Evolutionary conservation across 2,329 filamentous ascomycete genomes (phyloP).

Genomic region (Paramyrothecium roridum): DNA sequence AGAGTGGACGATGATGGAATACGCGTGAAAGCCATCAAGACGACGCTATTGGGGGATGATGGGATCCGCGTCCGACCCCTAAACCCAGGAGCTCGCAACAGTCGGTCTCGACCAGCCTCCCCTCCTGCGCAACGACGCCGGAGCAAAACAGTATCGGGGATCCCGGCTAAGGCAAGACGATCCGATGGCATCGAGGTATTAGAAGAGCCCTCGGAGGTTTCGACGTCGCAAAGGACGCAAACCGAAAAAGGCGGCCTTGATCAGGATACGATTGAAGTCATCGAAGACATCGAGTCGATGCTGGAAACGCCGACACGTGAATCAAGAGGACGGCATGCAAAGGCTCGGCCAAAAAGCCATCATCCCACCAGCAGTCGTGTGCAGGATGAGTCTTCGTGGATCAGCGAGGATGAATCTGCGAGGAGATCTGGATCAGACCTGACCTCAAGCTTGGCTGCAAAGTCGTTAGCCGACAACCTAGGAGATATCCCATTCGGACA

Average conservation of each 20-base stretch:
- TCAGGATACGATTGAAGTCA: constrained; percentile 23
- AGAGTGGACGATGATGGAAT: constrained; percentile 28
- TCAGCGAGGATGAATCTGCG: constrained; percentile 24
- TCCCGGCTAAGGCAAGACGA: constrained; percentile 12
- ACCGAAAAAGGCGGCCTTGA: constrained; percentile 7
- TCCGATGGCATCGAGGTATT: constrained; percentile 24
- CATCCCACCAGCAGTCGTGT: constrained; percentile 14
- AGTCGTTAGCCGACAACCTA: constrained; percentile 53
- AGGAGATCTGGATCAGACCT: constrained; percentile 26
- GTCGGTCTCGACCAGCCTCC: constrained; percentile 13
- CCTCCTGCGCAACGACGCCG: constrained; percentile 18
- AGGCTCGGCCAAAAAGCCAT: constrained; percentile 19
- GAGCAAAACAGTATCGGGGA: constrained; percentile 22
- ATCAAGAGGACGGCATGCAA: constrained; percentile 20
- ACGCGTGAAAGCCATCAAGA: constrained; percentile 22
- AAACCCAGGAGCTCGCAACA: constrained; percentile 20
- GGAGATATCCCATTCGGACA: constrained; percentile 61
- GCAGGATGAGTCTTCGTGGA: constrained; percentile 22
- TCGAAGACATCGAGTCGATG: constrained; percentile 34
- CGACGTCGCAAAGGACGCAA: constrained; percentile 3
- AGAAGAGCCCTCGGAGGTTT: constrained; percentile 16
- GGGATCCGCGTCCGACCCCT: constrained; percentile 24
- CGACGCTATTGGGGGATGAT: constrained; percentile 17
- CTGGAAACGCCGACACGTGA: constrained; percentile 33
- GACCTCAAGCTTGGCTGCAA: constrained; percentile 37